Conservation (phyloP, 2,329 filamentous ascomycete species). For the Fusarium pseudocircinatum region DNA sequence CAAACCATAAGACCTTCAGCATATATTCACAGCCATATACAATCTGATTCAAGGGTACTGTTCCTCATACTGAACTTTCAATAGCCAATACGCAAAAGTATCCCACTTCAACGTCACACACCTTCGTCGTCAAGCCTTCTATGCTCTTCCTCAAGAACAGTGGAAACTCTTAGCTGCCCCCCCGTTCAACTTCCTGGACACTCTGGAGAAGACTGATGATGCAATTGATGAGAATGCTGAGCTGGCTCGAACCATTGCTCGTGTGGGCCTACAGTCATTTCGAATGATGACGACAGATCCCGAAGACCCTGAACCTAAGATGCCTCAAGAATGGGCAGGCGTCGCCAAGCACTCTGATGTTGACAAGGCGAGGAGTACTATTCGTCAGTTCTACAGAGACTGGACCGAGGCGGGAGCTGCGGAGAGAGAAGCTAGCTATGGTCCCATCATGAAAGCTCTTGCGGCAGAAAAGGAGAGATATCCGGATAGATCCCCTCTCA, state of each 20-base stretch:
- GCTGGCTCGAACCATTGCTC: slow-evolving; percentile 81
- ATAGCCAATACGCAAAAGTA: slow-evolving; percentile 82
- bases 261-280: slow-evolving; percentile 75
- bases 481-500: slow-evolving; percentile 56
- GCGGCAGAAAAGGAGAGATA: slow-evolving; percentile 54
- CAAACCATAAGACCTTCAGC: not conserved
- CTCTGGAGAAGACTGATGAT: slow-evolving; percentile 80
- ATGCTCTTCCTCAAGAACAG: slow-evolving; percentile 84
- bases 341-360: slow-evolving; percentile 78
- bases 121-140: slow-evolving; percentile 89
- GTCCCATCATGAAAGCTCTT: slow-evolving; percentile 75
- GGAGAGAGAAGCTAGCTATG: slow-evolving; percentile 83
- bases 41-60: no score
- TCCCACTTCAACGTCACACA: slow-evolving; percentile 94
- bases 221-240: slow-evolving; percentile 90
- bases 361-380: slow-evolving; percentile 90
- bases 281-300: slow-evolving; percentile 55
- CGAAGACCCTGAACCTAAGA: slow-evolving; percentile 53
- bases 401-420: slow-evolving; percentile 82
- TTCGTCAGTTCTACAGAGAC: slow-evolving; percentile 94
- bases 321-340: slow-evolving; percentile 73
- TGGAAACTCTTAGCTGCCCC: slow-evolving; percentile 83
- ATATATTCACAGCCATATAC: not conserved
- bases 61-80: slow-evolving; percentile 23
- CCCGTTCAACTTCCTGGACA: slow-evolving; percentile 85